Conservation (phyloP, 768 basidiomycete genomes). For the Podaxis sp. region DNA sequence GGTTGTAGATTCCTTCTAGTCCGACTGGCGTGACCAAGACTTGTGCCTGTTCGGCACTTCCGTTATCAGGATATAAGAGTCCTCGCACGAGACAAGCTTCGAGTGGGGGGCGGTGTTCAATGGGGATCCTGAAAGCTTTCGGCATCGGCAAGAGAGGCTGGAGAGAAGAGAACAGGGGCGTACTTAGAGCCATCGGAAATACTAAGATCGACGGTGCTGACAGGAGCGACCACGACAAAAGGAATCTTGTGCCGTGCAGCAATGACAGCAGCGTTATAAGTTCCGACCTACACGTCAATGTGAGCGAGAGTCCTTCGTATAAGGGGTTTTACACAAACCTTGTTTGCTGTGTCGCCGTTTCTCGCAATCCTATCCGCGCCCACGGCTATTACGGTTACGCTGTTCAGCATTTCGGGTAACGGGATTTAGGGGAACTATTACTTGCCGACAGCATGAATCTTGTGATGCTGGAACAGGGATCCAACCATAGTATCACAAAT, state of each 20-base stretch:
- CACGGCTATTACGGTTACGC: constrained; percentile 44
- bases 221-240: constrained; percentile 90
- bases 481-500: constrained; percentile 98
- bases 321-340: constrained; percentile 32
- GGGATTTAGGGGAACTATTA: background rate
- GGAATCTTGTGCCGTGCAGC: constrained; percentile 85
- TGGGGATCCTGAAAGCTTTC: constrained; percentile 57
- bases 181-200: constrained; percentile 62
- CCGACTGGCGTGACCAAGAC: constrained; percentile 79
- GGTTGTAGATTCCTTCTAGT: constrained; percentile 76
- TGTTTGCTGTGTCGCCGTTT: constrained; percentile 98
- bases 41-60: constrained; percentile 59
- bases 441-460: constrained; percentile 79
- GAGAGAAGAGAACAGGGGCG: constrained; percentile 21
- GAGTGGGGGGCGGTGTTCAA: constrained; percentile 84
- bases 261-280: constrained; percentile 93
- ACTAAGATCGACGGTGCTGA: constrained; percentile 87
- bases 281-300: constrained; percentile 61
- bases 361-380: constrained; percentile 86
- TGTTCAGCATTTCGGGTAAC: background rate
- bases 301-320: background rate
- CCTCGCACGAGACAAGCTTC: constrained; percentile 91
- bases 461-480: constrained; percentile 83
- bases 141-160: constrained; percentile 5
- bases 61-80: constrained; percentile 53